Evolutionary conservation across 306 rosid genomes (phyloP).

Genomic region (Rosa lucieae): DNA sequence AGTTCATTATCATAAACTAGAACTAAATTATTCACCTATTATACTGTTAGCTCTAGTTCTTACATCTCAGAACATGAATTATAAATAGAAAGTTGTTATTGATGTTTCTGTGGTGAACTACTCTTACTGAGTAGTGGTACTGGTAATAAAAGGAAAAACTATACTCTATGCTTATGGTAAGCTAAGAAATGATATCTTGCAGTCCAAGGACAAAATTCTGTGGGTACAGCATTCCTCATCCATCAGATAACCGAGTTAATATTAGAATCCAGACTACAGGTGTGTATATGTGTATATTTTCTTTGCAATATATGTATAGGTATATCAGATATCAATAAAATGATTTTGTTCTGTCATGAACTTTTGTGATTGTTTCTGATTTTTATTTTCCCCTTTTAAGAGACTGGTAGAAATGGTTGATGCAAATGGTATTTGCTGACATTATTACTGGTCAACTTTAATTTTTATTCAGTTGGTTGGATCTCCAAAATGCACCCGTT

Average conservation of each 20-base stretch:
- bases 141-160: background rate
- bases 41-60: background rate
- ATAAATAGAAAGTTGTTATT: background rate
- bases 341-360: background rate
- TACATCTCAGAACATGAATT: background rate
- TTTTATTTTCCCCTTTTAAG: background rate
- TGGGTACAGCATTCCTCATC: slow-evolving; percentile 94
- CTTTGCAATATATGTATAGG: background rate
- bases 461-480: background rate
- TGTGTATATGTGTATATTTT: slow-evolving; percentile 17
- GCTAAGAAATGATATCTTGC: slow-evolving; percentile 35
- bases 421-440: background rate
- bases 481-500: background rate
- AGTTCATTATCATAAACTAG: background rate
- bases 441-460: background rate
- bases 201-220: slow-evolving; percentile 67
- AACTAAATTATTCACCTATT: too few species aligned
- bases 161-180: background rate
- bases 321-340: background rate
- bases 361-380: background rate
- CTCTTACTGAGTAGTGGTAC: background rate
- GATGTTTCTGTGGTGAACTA: background rate
- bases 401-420: background rate
- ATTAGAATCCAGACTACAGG: slow-evolving; percentile 82
- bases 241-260: slow-evolving; percentile 78